Evolutionary conservation across 805 yeast species (phyloP), one percentile per base, ranked within the genome.

Genomic region (Zygosaccharomyces bailii): DNA sequence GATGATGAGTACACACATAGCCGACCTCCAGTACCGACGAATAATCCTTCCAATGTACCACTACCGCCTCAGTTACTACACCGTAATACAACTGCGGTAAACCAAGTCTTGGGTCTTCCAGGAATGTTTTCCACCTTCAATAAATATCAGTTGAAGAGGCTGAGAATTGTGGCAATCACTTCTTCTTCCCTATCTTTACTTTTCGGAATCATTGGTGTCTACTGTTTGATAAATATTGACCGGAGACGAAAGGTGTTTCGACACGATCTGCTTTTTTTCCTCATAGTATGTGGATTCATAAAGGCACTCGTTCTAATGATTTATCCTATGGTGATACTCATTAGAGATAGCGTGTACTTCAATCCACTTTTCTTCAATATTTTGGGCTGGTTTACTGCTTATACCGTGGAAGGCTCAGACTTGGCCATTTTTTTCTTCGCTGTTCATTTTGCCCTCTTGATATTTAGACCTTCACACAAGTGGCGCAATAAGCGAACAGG

Each of bases 321-420:
- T 31, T 88, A 80, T 59, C 95, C 95, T 0, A 61, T 81, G 0
- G 65, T 84, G 32, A 77, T 80, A 2, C 57, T 78, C 18, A 58
- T 72, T 5, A 68, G 68, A 31, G 55, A 61, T 18, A 49, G 65
- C 7, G 66, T 79, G 5, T 79, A 78, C 59, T 73, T 71, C 43
- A 71, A 70, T 52, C 65, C 69, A 31, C 63, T 61, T 23, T 78
- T 84, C 57, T 78, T 82, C 54, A 78, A 81, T 56, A 76, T 79
- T 4, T 74, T 84, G 27, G 96, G 96, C 2, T 88, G 85, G 71
- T 80, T 86, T 63, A 84, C 95, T 1, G 86, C 90, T 2, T 72
- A 81, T 31, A 74, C 87, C 17, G 83, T 85, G 10, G 95, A 86
- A 63, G 95, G 95, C 16, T 88, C 90, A 1, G 97, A 89, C 64